phyloP scores from a whole-genome alignment of 179 eudicot genomes.

The Vitellaria paradoxa region DNA sequence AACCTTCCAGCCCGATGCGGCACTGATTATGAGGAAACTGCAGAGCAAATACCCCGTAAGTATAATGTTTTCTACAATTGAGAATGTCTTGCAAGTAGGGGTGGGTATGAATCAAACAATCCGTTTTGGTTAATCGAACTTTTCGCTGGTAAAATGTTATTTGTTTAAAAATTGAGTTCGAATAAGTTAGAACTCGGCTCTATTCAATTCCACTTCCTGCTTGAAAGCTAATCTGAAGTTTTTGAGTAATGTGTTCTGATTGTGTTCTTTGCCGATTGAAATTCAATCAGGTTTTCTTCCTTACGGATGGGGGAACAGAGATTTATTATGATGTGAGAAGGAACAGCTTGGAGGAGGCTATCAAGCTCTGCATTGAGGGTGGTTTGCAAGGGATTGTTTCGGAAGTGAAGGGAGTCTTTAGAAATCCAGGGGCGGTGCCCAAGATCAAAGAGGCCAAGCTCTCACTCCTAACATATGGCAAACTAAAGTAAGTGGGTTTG shows the following conservation, averaged over 20 bases:
- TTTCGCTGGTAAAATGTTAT: too few relatives aligned
- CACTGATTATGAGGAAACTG: constrained; percentile 49
- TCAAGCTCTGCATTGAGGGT: constrained; percentile 69
- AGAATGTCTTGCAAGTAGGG: too few relatives aligned
- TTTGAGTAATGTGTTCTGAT: background rate
- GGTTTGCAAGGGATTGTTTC: constrained; percentile 88
- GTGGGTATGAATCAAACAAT: too few relatives aligned
- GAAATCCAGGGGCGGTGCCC: constrained; percentile 64
- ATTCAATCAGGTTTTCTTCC: constrained; percentile 52
- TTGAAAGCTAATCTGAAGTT: background rate
- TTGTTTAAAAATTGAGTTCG: too few relatives aligned
- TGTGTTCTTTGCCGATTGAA: background rate
- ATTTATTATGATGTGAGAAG: constrained; percentile 63
- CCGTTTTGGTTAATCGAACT: too few relatives aligned
- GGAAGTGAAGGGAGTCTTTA: constrained; percentile 71
- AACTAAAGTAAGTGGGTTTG: constrained; percentile 55
- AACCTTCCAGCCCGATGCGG: constrained; percentile 84
- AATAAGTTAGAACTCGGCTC: too few relatives aligned
- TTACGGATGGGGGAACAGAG: constrained; percentile 74
- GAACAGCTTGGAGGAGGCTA: constrained; percentile 78
- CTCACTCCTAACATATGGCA: constrained; percentile 75
- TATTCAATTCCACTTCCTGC: background rate
- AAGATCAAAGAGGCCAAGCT: constrained; percentile 73
- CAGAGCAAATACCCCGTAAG: constrained; percentile 72
- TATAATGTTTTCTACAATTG: background rate